Base-by-base conservation (phyloP, 306 rosid species). In the Bauhinia variegata region DNA sequence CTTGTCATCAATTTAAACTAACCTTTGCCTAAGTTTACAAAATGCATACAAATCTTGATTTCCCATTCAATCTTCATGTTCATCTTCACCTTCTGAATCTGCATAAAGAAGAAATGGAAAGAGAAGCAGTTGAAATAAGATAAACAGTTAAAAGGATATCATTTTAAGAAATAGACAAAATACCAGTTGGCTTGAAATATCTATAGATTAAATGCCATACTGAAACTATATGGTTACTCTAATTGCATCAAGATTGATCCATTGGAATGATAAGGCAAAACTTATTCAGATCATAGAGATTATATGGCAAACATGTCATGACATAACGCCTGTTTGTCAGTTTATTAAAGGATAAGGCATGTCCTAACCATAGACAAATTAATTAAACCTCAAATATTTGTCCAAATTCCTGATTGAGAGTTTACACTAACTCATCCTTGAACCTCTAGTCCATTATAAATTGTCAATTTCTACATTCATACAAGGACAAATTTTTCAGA, bases 21-120 rank as follows among this genome's bases (percentile, higher is more conserved):
- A 54, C 74, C 85, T 76, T 42, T 70, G 72, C 72, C 67, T 57
- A 18, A 48, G 63, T 76, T 76, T 57, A 78, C 41, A 34, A 33
- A 4, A 57, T 46, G 19, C 52, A 34, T 42, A 36, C 62, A 75
- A 55, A 38, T 69, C 33, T 43, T 69, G 75, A 75, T 49, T 76
- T 57, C 74, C 58, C 46, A 41, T 13, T 90, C 80, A 87, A 72
- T 93, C 97, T 81, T 86, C 88, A 65, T 93, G 97, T 16, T 88
- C 89, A 30, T 93, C 88, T 74, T 92, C 97, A 28, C 77, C 91
- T 83, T 92, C 99, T 30, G 97, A 88, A 84, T 93, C 99, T 93
- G 86, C 81, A 71, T 32, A 48, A 41, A 48, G 51, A 66, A 71
- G 57, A 57, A 37, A 66, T 2, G 10, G 69, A 60, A 57, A 37